Base-by-base conservation (phyloP, 164 flowering plant species). In the Magnolia changhungtana region DNA sequence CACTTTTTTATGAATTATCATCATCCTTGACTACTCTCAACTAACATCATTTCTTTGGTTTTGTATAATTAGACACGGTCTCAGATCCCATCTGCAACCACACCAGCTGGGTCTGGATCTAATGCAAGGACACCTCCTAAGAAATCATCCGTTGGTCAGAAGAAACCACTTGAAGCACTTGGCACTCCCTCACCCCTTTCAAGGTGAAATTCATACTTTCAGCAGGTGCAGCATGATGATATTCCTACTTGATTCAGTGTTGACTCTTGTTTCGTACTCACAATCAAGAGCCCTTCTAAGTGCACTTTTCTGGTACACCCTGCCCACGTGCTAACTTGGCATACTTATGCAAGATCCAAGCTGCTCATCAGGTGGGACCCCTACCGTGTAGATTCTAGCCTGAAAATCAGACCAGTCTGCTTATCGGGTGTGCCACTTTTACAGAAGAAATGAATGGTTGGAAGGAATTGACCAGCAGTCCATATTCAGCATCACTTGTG, bases 81-180 rank as follows among this genome's bases (percentile, higher is more conserved):
- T 77, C 90, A 87, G 77, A 74, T 80, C 31, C 73, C 90, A 70
- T 83, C 97, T 76, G 78, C 85, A 29, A 72, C 85, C 18, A 64
- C 90, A 55, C 79, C 86, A 63, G 76, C 74, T 71, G 83, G 79
- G 58, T 37, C 85, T 71, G 90, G 86, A 74, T 78, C 67, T 67
- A 91, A 74, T 88, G 67, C 79, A 18, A 90, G 82, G 81, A 87
- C 89, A 14, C 89, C 92, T 49, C 85, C 85, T 4, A 93, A 91
- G 80, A 93, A 88, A 81, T 83, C 93, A 70, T 72, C 87, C 50
- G 76, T 82, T 83, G 95, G 98, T 71, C 98, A 94, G 82, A 96
- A 94, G 87, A 96, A 89, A 73, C 96, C 96, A 27, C 80, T 88
- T 74, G 98, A 94, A 55, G 75, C 88, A 74, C 87, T 74, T 80